phyloP scores from a whole-genome alignment of 495 filamentous ascomycete species.

The Elaphomyces granulatus region DNA sequence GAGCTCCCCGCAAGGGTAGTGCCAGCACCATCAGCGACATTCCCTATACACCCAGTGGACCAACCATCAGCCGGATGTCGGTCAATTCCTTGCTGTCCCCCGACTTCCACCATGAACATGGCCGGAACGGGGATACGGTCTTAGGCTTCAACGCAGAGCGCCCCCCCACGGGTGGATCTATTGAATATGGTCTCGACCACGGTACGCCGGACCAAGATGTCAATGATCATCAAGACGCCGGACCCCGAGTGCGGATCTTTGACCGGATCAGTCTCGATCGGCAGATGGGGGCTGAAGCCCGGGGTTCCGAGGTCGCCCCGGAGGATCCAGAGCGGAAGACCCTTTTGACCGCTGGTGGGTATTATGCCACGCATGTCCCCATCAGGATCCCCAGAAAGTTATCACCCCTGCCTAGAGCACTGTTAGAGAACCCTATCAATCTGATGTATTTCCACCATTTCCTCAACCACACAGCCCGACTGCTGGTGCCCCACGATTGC shows the following conservation, averaged over 20 bases:
- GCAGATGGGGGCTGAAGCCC: constrained; percentile 1
- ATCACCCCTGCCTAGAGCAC: constrained; percentile 49
- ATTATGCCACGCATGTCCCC: constrained; percentile 54
- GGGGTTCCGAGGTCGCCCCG: constrained; percentile 28
- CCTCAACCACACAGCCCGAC: constrained; percentile 61
- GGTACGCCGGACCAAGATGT: constrained; percentile 55
- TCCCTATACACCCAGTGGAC: neutral
- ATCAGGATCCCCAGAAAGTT: constrained; percentile 53
- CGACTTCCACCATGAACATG: constrained; percentile 1
- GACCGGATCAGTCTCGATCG: constrained; percentile 10
- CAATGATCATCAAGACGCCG: constrained; percentile 54
- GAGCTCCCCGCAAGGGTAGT: neutral
- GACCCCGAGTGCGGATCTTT: constrained; percentile 23
- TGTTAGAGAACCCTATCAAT: constrained; percentile 66
- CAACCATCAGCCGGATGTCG: constrained; percentile 15
- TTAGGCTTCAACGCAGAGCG: neutral
- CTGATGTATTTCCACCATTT: constrained; percentile 68
- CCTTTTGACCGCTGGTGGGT: constrained; percentile 41
- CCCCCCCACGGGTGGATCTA: neutral
- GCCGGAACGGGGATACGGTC: constrained; percentile 3
- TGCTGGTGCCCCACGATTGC: constrained; percentile 65
- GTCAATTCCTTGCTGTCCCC: constrained; percentile 26
- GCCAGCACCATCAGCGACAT: neutral
- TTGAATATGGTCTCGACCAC: constrained; percentile 50
- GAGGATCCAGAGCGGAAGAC: constrained; percentile 32